Percentiles rank a stretch among this genome's conserved stretches.
Conservation (phyloP, 306 rosid species). For the Rosa multiflora region DNA sequence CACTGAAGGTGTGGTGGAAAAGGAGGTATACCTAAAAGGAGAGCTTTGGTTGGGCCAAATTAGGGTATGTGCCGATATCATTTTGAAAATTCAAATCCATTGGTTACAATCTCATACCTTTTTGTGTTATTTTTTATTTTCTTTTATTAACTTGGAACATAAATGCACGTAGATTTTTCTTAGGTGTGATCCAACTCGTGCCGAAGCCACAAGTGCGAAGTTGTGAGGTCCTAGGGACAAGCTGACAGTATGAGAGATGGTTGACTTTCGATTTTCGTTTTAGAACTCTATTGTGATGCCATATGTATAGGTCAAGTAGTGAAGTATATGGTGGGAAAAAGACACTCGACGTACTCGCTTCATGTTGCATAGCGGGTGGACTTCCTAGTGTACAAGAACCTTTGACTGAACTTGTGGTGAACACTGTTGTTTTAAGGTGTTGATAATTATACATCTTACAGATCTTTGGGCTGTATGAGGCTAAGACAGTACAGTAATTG, state of each 20-base stretch:
- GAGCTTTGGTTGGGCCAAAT: conserved; percentile 35
- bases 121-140: neutral
- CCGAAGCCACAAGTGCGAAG: conserved; percentile 38
- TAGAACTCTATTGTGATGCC: conserved; percentile 41
- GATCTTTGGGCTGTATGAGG: neutral
- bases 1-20: conserved; percentile 38
- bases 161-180: conserved; percentile 27
- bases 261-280: conserved; percentile 33
- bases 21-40: conserved; percentile 39
- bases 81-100: conserved; percentile 11
- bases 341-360: neutral
- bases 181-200: conserved; percentile 47
- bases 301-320: conserved; percentile 35
- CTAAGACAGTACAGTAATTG: neutral
- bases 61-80: conserved; percentile 35
- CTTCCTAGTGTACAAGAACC: neutral
- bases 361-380: conserved; percentile 21
- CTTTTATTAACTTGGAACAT: neutral
- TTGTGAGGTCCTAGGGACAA: conserved; percentile 40
- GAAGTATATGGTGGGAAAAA: conserved; percentile 33
- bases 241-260: conserved; percentile 41
- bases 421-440: neutral
- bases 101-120: conserved; percentile 4
- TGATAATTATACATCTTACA: neutral
- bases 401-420: neutral